phyloP scores from a whole-genome alignment of 108 stramenopile genomes.

The Cyclotella kingstonii region DNA sequence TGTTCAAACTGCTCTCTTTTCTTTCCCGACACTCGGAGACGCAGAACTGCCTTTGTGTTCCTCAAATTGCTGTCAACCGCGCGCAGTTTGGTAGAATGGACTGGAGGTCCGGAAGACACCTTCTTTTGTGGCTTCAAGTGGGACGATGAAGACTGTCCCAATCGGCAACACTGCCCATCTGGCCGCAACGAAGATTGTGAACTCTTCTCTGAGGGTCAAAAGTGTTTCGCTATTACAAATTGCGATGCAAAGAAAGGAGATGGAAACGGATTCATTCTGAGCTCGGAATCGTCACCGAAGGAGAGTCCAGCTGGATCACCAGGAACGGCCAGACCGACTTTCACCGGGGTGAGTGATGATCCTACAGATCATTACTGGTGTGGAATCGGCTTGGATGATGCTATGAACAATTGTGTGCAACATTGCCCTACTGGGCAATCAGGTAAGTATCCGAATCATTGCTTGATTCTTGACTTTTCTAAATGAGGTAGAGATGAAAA shows the following conservation, averaged over 20 bases:
- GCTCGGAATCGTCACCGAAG: constrained; percentile 3
- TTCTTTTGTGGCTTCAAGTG: constrained; percentile 46
- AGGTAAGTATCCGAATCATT: constrained; percentile 5
- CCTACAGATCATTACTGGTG: constrained; percentile 40
- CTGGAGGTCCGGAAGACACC: constrained; percentile 37
- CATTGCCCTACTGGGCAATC: constrained; percentile 34
- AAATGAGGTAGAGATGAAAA: no score
- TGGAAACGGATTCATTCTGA: constrained; percentile 19
- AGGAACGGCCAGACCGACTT: constrained; percentile 18
- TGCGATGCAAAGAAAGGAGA: constrained; percentile 36
- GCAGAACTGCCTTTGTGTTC: no score
- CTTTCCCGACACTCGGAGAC: no score
- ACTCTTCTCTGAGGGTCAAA: constrained; percentile 22
- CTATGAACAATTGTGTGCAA: constrained; percentile 19
- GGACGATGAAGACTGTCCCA: constrained; percentile 34
- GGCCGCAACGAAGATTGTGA: constrained; percentile 44
- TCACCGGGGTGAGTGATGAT: constrained; percentile 24
- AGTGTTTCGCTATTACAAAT: constrained; percentile 38
- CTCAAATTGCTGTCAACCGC: not conserved
- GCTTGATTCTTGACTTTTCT: not conserved
- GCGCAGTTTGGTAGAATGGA: constrained; percentile 1
- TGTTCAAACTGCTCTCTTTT: no score
- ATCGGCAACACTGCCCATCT: constrained; percentile 41
- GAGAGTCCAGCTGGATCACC: constrained; percentile 29
- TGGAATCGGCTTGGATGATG: constrained; percentile 30